Conservation (phyloP, 2,329 filamentous ascomycete genomes). For the Colletotrichum sublineola region DNA sequence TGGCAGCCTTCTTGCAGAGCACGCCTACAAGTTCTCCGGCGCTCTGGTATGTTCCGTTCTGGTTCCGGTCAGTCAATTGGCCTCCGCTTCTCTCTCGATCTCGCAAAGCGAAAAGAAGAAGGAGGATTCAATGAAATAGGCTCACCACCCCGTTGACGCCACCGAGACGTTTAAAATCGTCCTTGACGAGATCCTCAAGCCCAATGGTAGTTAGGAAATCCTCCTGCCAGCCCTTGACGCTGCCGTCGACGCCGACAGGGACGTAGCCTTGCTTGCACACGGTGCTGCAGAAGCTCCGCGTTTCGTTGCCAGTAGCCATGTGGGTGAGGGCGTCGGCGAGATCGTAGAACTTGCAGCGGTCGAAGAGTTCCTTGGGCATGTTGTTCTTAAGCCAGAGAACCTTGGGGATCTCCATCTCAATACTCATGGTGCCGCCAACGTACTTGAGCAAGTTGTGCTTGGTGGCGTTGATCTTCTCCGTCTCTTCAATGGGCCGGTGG, state of each 20-base stretch:
- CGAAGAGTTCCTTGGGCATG: slow-evolving; percentile 93
- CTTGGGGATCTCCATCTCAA: slow-evolving; percentile 99
- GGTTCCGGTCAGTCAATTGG: slow-evolving; percentile 45
- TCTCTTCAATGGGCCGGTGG: slow-evolving; percentile 91
- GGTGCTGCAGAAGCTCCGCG: slow-evolving; percentile 92
- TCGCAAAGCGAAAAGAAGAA: slow-evolving; percentile 26
- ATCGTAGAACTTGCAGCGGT: slow-evolving; percentile 97
- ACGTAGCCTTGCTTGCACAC: slow-evolving; percentile 98
- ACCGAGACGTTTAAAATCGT: slow-evolving; percentile 93
- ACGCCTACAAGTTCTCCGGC: slow-evolving; percentile 92
- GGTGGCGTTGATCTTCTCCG: slow-evolving; percentile 92
- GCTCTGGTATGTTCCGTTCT: slow-evolving; percentile 94
- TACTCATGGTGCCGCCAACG: slow-evolving; percentile 97
- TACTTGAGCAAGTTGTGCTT: slow-evolving; percentile 94
- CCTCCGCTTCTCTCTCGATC: not conserved
- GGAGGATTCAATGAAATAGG: slow-evolving; percentile 58
- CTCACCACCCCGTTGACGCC: slow-evolving; percentile 95
- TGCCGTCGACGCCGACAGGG: slow-evolving; percentile 96
- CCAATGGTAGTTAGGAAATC: slow-evolving; percentile 92
- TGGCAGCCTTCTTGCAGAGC: slow-evolving; percentile 84
- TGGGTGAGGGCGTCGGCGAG: slow-evolving; percentile 93
- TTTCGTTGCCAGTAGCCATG: slow-evolving; percentile 92
- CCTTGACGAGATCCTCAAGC: slow-evolving; percentile 83
- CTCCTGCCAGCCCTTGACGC: slow-evolving; percentile 97
- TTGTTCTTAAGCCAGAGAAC: slow-evolving; percentile 98